Conservation (phyloP, 129 eudicot genomes). For the Tagetes patula region DNA sequence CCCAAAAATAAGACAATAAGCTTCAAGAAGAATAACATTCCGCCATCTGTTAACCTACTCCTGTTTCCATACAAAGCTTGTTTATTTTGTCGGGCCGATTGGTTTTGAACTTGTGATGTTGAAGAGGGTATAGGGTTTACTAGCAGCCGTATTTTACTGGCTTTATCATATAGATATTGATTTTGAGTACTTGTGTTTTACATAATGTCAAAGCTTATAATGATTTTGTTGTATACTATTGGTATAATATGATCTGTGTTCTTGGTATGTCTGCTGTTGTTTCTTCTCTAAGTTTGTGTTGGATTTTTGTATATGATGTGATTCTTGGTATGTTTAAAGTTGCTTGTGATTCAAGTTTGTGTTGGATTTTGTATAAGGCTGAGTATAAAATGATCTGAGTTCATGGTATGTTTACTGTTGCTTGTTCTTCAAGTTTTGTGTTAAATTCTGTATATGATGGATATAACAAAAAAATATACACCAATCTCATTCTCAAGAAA, state of each 20-base stretch:
- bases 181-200: slow-evolving; percentile 13
- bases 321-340: slow-evolving; percentile 4
- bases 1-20: slow-evolving; percentile 39
- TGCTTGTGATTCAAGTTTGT: neutral
- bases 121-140: slow-evolving; percentile 29
- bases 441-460: neutral
- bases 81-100: slow-evolving; percentile 17
- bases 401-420: neutral
- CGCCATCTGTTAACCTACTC: slow-evolving; percentile 10
- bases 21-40: neutral
- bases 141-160: slow-evolving; percentile 24
- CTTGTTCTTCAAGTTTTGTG: neutral
- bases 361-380: neutral
- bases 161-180: slow-evolving; percentile 21
- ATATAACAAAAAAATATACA: neutral
- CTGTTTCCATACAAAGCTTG: slow-evolving; percentile 27
- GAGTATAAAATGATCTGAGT: neutral
- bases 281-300: neutral
- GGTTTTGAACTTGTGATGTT: slow-evolving; percentile 22
- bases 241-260: slow-evolving; percentile 25
- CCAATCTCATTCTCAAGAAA: neutral
- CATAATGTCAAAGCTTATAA: slow-evolving; percentile 22
- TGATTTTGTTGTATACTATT: slow-evolving; percentile 28
- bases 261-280: slow-evolving; percentile 6
- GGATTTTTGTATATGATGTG: neutral